These are phyloP conservation scores for Cylindrodendrum hubeiense DNA, from an alignment of 2,329 filamentous ascomycete genomes.

Conservation along the genomic window DNA sequence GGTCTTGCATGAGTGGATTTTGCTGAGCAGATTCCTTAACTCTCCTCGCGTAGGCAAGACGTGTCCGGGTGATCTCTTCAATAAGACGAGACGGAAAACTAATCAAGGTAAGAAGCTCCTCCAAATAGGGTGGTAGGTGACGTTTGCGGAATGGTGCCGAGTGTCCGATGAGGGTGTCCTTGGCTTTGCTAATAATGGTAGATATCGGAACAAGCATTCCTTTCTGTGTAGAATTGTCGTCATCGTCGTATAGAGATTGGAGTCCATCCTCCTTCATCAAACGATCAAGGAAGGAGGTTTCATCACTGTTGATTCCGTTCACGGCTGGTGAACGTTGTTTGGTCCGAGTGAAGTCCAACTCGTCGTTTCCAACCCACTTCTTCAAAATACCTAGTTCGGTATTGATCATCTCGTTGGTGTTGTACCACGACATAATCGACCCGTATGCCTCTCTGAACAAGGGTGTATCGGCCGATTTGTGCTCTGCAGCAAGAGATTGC, in stretches of 20 bases:
- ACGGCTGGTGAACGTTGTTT: constrained; percentile 73
- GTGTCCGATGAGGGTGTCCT: constrained; percentile 89
- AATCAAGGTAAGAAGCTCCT: constrained; percentile 94
- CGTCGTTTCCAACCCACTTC: constrained; percentile 96
- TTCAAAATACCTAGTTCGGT: constrained; percentile 92
- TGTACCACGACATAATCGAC: constrained; percentile 94
- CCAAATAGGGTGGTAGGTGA: constrained; percentile 95
- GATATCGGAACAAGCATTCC: constrained; percentile 90
- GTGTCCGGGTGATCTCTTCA: constrained; percentile 94
- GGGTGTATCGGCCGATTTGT: constrained; percentile 81
- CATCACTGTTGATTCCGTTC: constrained; percentile 82
- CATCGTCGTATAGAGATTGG: constrained; percentile 87
- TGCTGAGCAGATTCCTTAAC: constrained; percentile 96
- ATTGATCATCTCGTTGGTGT: constrained; percentile 96
- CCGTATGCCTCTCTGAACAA: constrained; percentile 87
- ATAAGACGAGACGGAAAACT: constrained; percentile 97
- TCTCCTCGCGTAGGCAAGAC: constrained; percentile 90
- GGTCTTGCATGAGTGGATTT: constrained; percentile 93
- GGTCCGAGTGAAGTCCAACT: constrained; percentile 88
- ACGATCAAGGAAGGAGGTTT: constrained; percentile 93
- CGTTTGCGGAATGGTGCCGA: constrained; percentile 86
- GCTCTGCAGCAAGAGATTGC: constrained; percentile 77
- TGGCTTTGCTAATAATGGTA: constrained; percentile 91
- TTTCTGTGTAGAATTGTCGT: constrained; percentile 59
- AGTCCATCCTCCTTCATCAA: constrained; percentile 96